Conservation (phyloP, 2,329 filamentous ascomycete species). For the Hymenoscyphus occultus region DNA sequence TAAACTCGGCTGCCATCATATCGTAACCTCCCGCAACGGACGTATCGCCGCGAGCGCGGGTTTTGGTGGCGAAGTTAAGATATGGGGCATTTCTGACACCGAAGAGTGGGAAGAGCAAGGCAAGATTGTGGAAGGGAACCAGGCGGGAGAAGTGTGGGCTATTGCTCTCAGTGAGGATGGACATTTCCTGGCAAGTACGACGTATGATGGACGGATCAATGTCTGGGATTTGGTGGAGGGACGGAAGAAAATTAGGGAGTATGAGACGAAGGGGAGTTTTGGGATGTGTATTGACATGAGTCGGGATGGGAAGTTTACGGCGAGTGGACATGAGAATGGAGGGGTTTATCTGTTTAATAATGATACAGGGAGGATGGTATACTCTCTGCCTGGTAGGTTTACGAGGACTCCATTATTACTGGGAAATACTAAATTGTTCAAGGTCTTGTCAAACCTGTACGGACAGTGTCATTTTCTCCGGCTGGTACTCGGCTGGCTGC, state of each 20-base stretch:
- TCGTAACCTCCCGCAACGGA: conserved; percentile 68
- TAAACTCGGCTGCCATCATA: conserved; percentile 86
- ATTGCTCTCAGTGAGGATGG: conserved; percentile 82
- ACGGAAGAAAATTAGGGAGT: conserved; percentile 68
- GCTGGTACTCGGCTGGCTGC: conserved; percentile 81
- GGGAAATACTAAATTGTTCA: conserved; percentile 23
- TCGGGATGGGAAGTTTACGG: conserved; percentile 77
- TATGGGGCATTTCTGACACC: conserved; percentile 68
- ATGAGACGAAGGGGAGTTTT: conserved; percentile 91
- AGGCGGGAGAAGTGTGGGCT: conserved; percentile 78
- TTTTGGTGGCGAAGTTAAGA: conserved; percentile 82
- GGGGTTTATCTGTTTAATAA: conserved; percentile 95
- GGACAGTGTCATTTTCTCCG: conserved; percentile 84
- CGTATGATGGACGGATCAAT: conserved; percentile 82
- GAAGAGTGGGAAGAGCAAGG: conserved; percentile 52
- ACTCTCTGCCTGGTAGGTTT: conserved; percentile 72
- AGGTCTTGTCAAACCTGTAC: conserved; percentile 85
- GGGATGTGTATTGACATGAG: conserved; percentile 83
- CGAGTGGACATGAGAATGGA: conserved; percentile 89
- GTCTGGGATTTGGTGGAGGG: conserved; percentile 71
- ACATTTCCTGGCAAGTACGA: conserved; percentile 79
- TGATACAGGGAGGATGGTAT: conserved; percentile 76
- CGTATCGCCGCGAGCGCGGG: conserved; percentile 76
- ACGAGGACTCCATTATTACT: not conserved
- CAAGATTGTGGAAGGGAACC: conserved; percentile 52